Conservation (phyloP, 495 filamentous ascomycete genomes). For the Penicillium soppii region DNA sequence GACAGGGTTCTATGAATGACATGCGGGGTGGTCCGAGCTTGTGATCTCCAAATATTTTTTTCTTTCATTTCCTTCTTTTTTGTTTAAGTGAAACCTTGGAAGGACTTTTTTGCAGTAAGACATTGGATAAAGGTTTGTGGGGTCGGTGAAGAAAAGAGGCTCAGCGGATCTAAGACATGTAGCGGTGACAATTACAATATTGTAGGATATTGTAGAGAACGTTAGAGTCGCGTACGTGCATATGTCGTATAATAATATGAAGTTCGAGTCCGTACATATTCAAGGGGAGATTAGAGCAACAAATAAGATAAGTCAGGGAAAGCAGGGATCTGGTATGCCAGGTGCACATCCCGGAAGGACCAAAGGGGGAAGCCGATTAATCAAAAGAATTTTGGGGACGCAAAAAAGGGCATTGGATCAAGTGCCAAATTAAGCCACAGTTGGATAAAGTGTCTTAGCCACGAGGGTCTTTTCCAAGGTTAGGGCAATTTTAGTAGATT, state of each 20-base stretch:
- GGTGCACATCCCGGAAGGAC: conserved; percentile 16
- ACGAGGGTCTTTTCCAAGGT: conserved; percentile 3
- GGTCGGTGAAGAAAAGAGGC: neutral
- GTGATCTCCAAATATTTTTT: neutral
- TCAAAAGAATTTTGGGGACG: neutral
- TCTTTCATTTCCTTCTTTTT: neutral
- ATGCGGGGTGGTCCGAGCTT: conserved; percentile 1
- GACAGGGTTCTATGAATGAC: neutral
- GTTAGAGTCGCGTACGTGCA: neutral
- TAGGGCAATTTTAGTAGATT: neutral
- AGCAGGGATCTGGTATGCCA: conserved; percentile 3
- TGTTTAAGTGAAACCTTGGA: neutral
- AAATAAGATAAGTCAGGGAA: neutral
- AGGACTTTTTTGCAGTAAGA: too few species aligned
- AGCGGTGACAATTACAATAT: neutral
- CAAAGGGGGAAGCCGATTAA: conserved; percentile 22
- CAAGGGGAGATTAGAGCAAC: neutral
- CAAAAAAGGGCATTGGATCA: conserved; percentile 13
- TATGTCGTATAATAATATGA: neutral
- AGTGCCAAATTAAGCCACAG: conserved; percentile 10
- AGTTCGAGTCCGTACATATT: neutral
- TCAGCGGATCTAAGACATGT: neutral
- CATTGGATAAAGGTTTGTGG: too few species aligned
- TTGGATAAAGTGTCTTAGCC: neutral
- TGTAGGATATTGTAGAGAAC: neutral